These are phyloP conservation scores for Ganoderma multipileum DNA, from an alignment of 1,284 basidiomycete genomes.

Conservation along the genomic window DNA sequence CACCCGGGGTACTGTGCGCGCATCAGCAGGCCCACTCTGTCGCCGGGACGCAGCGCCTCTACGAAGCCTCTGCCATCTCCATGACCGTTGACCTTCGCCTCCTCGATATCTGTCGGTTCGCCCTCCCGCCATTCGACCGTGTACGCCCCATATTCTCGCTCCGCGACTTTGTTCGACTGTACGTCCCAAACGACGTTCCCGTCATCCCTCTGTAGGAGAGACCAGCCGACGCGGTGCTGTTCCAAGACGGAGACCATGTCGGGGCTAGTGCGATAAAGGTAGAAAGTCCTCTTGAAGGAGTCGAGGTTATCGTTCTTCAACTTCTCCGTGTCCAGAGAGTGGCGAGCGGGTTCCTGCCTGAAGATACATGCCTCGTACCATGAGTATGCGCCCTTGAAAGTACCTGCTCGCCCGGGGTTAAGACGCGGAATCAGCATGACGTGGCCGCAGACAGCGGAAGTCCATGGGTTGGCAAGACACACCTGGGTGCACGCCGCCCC, in stretches of 20 bases:
- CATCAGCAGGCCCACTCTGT: slow-evolving; percentile 22
- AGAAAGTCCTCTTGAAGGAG: not conserved
- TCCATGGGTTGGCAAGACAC: not conserved
- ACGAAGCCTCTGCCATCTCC: slow-evolving; percentile 19
- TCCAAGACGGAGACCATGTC: not conserved
- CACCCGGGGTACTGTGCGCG: slow-evolving; percentile 20
- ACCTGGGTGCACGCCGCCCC: slow-evolving; percentile 18
- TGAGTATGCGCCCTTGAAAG: slow-evolving; percentile 5
- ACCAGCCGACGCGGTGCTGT: not conserved
- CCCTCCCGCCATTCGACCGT: slow-evolving; percentile 13
- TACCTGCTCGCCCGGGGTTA: not conserved
- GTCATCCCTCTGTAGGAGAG: slow-evolving; percentile 3
- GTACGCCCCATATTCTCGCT: not conserved
- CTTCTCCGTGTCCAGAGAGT: not conserved
- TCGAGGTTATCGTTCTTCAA: not conserved
- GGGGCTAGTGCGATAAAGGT: not conserved
- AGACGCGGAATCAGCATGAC: not conserved
- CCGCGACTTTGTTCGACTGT: slow-evolving; percentile 18
- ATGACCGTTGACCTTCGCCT: not conserved
- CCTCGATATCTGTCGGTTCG: not conserved
- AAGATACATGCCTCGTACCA: slow-evolving; percentile 22
- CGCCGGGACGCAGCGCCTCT: slow-evolving; percentile 16
- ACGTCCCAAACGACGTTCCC: slow-evolving; percentile 14
- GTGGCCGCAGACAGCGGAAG: not conserved
- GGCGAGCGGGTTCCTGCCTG: not conserved